phyloP scores from a whole-genome alignment of 2,329 filamentous ascomycete species.

The Westerdykella sp. region DNA sequence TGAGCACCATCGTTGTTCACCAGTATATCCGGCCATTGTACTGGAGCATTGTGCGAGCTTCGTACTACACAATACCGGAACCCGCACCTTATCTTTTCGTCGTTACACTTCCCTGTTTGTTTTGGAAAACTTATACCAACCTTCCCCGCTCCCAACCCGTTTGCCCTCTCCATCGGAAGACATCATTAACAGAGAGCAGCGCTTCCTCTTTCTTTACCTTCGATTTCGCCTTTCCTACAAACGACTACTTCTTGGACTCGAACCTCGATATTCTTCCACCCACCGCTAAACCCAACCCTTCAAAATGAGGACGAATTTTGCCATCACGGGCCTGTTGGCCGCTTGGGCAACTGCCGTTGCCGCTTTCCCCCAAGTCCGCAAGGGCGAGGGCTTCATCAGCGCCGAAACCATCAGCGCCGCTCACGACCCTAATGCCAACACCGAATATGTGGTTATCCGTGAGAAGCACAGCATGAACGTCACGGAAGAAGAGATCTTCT shows the following conservation, averaged over 20 bases:
- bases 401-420: conserved; percentile 7
- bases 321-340: conserved; percentile 25
- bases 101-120: too few species aligned
- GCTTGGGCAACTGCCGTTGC: conserved; percentile 15
- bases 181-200: neutral
- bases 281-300: neutral
- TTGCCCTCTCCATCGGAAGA: neutral
- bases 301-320: conserved; percentile 25
- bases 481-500: conserved; percentile 28
- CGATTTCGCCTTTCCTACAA: conserved; percentile 10
- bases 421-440: conserved; percentile 17
- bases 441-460: conserved; percentile 27
- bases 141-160: neutral
- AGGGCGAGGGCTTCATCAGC: conserved; percentile 22
- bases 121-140: too few species aligned
- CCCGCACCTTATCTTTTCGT: too few species aligned
- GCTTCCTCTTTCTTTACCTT: neutral
- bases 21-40: neutral
- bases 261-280: neutral
- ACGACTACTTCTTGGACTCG: conserved; percentile 13
- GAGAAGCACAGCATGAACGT: conserved; percentile 23
- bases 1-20: neutral
- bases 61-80: too few species aligned
- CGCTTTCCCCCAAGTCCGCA: conserved; percentile 5
- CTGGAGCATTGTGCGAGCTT: conserved; percentile 1